phyloP scores from a whole-genome alignment of 176 grass and related monocot genomes.

The Carex pumila region DNA sequence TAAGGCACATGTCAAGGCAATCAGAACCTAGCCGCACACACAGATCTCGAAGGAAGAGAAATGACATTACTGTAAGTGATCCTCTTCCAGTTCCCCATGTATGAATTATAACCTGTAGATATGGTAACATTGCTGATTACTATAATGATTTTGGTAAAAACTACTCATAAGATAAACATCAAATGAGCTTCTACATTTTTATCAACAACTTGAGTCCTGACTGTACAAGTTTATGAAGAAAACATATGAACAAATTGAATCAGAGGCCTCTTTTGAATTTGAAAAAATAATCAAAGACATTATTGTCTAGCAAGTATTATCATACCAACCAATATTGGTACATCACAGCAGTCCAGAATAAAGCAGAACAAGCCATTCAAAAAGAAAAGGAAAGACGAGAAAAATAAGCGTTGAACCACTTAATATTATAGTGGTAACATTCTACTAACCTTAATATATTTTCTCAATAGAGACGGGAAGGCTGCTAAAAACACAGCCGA shows the following conservation, averaged over 20 bases:
- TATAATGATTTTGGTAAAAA: background rate
- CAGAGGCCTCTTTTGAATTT: background rate
- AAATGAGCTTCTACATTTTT: background rate
- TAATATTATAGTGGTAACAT: background rate
- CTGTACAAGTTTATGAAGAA: background rate
- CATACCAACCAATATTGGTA: background rate
- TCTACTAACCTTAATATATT: slow-evolving; percentile 77
- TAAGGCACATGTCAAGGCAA: slow-evolving; percentile 80
- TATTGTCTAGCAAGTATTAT: background rate
- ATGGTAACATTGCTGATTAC: background rate
- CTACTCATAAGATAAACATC: background rate
- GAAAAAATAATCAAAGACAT: background rate
- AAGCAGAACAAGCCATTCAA: background rate
- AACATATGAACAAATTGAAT: background rate
- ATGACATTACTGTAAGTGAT: slow-evolving; percentile 65
- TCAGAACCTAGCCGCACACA: slow-evolving; percentile 79
- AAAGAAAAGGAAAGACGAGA: background rate
- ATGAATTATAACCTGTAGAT: slow-evolving; percentile 65
- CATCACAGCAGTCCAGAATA: background rate
- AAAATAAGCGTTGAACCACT: background rate
- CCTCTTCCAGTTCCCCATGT: slow-evolving; percentile 80
- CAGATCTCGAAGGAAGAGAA: slow-evolving; percentile 87
- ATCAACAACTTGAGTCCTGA: background rate
- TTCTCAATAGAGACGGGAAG: slow-evolving; percentile 80
- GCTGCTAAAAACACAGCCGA: slow-evolving; percentile 80